Conservation (phyloP, 2,329 filamentous ascomycete genomes). For the Westerdykella aurantiaca region DNA sequence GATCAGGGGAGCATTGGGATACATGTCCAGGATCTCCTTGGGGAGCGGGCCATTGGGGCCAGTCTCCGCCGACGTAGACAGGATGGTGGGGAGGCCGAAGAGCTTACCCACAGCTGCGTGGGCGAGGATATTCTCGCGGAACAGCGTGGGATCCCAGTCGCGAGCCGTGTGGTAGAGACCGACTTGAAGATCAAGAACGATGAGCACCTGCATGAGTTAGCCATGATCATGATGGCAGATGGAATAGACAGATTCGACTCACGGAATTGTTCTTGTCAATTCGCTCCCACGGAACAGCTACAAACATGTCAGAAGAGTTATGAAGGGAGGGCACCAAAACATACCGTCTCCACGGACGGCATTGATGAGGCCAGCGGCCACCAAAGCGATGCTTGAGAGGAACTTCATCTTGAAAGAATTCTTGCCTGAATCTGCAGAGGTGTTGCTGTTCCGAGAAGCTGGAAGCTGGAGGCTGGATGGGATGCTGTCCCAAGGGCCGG, state of each 20-base stretch:
- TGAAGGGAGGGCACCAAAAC: neutral
- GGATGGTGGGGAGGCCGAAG: slow-evolving; percentile 62
- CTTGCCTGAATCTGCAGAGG: neutral
- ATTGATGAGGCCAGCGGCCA: slow-evolving; percentile 24
- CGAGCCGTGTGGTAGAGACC: slow-evolving; percentile 56
- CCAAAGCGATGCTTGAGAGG: slow-evolving; percentile 19
- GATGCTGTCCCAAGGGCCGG: neutral
- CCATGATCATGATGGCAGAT: neutral
- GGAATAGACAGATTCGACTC: slow-evolving; percentile 4
- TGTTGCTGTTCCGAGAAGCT: neutral
- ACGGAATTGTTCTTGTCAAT: slow-evolving; percentile 40
- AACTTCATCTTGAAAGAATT: slow-evolving; percentile 28
- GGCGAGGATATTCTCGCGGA: slow-evolving; percentile 61
- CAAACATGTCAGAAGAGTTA: slow-evolving; percentile 12
- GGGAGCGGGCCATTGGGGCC: slow-evolving; percentile 68
- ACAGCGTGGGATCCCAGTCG: slow-evolving; percentile 62
- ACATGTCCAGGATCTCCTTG: slow-evolving; percentile 62
- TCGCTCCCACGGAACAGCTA: slow-evolving; percentile 38
- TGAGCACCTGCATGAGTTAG: slow-evolving; percentile 40
- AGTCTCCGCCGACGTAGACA: slow-evolving; percentile 63
- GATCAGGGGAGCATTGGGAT: slow-evolving; percentile 61
- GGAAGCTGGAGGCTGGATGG: neutral
- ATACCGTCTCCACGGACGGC: slow-evolving; percentile 29
- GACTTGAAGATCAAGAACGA: slow-evolving; percentile 57
- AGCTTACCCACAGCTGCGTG: slow-evolving; percentile 61